phyloP scores from a whole-genome alignment of 2,329 filamentous ascomycete genomes.

The Nemania sp. region DNA sequence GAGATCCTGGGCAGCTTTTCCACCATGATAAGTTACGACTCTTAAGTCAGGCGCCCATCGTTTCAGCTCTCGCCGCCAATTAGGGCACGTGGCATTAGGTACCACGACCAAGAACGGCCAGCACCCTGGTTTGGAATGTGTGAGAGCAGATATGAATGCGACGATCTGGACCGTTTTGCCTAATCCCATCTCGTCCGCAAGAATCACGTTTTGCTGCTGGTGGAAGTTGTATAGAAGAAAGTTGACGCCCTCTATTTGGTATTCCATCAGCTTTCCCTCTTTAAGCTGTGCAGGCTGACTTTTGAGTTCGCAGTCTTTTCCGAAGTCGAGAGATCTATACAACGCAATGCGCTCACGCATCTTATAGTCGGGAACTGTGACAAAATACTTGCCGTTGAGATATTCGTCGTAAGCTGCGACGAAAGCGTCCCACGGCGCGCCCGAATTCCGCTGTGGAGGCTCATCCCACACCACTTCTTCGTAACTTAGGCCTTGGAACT shows the following conservation, averaged over 20 bases:
- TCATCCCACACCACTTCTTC: constrained; percentile 90
- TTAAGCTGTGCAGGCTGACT: constrained; percentile 74
- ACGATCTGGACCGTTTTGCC: constrained; percentile 97
- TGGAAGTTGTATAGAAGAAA: constrained; percentile 95
- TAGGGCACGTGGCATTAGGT: constrained; percentile 93
- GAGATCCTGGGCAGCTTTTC: constrained; percentile 72
- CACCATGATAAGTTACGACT: constrained; percentile 92
- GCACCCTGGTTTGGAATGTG: constrained; percentile 69
- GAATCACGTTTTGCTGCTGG: constrained; percentile 78
- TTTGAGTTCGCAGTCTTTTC: constrained; percentile 66
- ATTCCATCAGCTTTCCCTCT: constrained; percentile 85
- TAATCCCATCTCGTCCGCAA: constrained; percentile 97
- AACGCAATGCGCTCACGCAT: constrained; percentile 71
- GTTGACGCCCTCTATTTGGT: constrained; percentile 90
- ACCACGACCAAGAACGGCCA: constrained; percentile 94
- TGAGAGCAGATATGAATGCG: constrained; percentile 74
- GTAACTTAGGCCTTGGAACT: constrained; percentile 90
- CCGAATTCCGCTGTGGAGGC: constrained; percentile 69
- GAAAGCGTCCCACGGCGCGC: constrained; percentile 77
- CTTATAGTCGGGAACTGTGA: constrained; percentile 55
- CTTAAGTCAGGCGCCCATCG: constrained; percentile 85
- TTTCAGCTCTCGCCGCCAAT: constrained; percentile 96
- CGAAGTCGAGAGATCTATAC: constrained; percentile 70
- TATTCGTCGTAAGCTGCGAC: constrained; percentile 84
- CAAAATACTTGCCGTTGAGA: constrained; percentile 76